Evolutionary conservation across 2,329 filamentous ascomycete species (phyloP), one percentile per base, ranked within the genome.

Genomic region (Microdochium bolleyi): DNA sequence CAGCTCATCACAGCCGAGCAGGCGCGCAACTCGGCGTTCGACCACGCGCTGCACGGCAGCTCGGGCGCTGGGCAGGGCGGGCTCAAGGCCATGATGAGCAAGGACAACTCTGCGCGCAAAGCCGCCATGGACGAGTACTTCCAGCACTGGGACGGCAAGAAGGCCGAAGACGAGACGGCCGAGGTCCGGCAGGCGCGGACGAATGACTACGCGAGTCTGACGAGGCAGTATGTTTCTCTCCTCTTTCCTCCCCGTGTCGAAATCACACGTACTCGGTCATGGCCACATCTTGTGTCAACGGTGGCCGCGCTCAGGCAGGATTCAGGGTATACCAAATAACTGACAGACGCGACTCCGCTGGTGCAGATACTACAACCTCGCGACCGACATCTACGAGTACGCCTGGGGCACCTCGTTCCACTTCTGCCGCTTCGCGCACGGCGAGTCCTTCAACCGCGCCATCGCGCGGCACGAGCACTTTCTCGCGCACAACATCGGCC

Each of bases 401-500:
- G 87, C 85, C 59, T 90, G 87, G 87, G 82, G 83, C 49, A 77
- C 82, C 56, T 86, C 82, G 24, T 90, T 90, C 76, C 87, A 90
- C 70, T 90, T 89, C 78, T 88, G 85, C 71, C 84, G 87, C 56
- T 89, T 88, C 69, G 82, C 83, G 55, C 77, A 81, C 58, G 82
- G 82, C 61, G 85, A 90, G 69, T 72, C 82, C 51, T 89, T 90
- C 74, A 67, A 74, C 65, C 84, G 86, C 68, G 86, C 86, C 56
- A 85, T 89, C 68, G 86, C 85, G 57, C 80, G 85, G 52, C 87
- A 90, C 67, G 87, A 90, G 72, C 86, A 89, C 74, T 89, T 88
- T 70, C 80, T 89, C 44, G 87, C 87, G 46, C 79, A 85, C 66
- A 79, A 80, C 67, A 88, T 89, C 73, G 78, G 79, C 53, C 74